These are phyloP conservation scores for Datisca glomerata DNA, from an alignment of 306 rosid species.

Conservation along the genomic window DNA sequence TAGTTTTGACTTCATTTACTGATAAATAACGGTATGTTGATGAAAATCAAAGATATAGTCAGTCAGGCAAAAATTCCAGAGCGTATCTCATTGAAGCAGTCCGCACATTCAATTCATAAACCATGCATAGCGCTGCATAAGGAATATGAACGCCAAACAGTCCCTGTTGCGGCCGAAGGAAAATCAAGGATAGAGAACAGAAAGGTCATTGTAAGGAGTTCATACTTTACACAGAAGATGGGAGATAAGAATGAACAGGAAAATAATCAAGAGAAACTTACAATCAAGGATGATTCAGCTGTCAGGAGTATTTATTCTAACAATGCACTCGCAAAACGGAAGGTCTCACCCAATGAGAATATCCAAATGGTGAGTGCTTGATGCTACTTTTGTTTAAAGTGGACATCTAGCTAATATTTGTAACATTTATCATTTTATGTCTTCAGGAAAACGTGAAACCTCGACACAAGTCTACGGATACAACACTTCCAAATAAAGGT, in stretches of 20 bases:
- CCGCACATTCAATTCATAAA: slow-evolving; percentile 55
- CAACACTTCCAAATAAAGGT: slow-evolving; percentile 35
- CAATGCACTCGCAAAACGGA: slow-evolving; percentile 43
- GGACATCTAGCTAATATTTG: slow-evolving; percentile 3
- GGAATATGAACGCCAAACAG: slow-evolving; percentile 27
- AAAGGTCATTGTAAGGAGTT: slow-evolving; percentile 60
- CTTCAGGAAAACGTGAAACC: slow-evolving; percentile 53
- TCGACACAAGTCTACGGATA: slow-evolving; percentile 17
- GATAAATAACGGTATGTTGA: slow-evolving; percentile 19
- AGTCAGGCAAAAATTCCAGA: slow-evolving; percentile 27
- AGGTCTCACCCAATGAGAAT: slow-evolving; percentile 29
- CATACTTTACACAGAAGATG: slow-evolving; percentile 48
- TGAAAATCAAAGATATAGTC: slow-evolving; percentile 21
- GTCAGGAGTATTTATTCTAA: slow-evolving; percentile 15
- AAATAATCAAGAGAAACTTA: slow-evolving; percentile 17
- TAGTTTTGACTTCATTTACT: background rate
- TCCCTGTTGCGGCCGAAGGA: slow-evolving; percentile 25
- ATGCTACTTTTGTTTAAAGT: slow-evolving; percentile 8
- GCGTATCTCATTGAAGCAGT: slow-evolving; percentile 37
- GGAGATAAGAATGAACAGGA: slow-evolving; percentile 24
- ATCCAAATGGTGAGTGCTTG: slow-evolving; percentile 37
- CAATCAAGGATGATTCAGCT: slow-evolving; percentile 20
- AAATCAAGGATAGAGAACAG: slow-evolving; percentile 35
- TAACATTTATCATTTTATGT: slow-evolving; percentile 10
- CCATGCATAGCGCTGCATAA: slow-evolving; percentile 50